Percentiles rank a stretch among this genome's conserved stretches.
Conservation (phyloP, 129 eudicot genomes). For the Pseudognaphalium luteoalbum region DNA sequence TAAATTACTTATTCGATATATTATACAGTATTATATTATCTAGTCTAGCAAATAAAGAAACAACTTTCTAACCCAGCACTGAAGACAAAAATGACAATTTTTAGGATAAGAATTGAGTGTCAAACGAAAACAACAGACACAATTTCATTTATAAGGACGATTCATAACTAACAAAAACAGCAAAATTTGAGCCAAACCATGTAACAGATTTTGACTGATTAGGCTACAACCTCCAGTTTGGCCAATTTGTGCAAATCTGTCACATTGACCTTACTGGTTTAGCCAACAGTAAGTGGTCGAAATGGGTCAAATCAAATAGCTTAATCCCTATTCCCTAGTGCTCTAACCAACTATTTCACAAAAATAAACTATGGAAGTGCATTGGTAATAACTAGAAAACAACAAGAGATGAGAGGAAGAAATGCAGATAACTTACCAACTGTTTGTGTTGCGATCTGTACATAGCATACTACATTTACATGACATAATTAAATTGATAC, state of each 20-base stretch:
- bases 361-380: not conserved
- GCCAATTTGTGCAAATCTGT: not conserved
- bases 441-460: not conserved
- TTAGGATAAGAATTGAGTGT: not conserved
- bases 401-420: not conserved
- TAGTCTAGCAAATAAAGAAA: not conserved
- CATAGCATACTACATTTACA: slow-evolving; percentile 12
- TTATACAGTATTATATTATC: no score
- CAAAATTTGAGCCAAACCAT: not conserved
- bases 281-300: not conserved
- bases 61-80: not conserved
- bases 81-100: not conserved
- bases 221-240: not conserved
- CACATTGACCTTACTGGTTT: not conserved
- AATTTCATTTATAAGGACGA: not conserved
- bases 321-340: not conserved
- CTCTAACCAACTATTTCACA: slow-evolving; percentile 16
- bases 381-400: not conserved
- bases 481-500: not conserved
- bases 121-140: not conserved
- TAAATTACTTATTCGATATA: no score
- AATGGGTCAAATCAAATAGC: not conserved
- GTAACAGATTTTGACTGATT: not conserved
- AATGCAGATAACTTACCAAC: not conserved
- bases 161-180: not conserved